Percentiles rank a stretch among this genome's conserved stretches.
Conservation (phyloP, 2,329 filamentous ascomycete species). For the Fusarium beomiforme region DNA sequence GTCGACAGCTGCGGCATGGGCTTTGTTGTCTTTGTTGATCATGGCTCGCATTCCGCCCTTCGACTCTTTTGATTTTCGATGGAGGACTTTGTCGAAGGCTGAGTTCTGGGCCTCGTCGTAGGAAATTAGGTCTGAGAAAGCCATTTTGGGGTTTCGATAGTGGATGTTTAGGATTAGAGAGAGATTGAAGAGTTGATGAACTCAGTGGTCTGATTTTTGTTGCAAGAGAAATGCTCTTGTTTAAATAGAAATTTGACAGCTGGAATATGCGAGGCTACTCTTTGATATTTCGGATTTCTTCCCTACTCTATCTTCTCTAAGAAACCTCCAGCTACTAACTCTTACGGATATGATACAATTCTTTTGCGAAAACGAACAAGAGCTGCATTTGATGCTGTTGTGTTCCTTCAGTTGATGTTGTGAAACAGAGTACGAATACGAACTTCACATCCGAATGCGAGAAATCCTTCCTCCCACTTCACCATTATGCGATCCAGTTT, state of each 20-base stretch:
- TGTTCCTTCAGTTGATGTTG: too few relatives aligned
- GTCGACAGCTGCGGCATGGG: conserved; percentile 80
- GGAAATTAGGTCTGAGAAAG: conserved; percentile 67
- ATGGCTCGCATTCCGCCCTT: conserved; percentile 80
- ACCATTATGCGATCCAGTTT: background rate
- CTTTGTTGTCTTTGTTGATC: conserved; percentile 77
- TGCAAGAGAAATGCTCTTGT: background rate
- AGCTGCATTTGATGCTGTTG: background rate
- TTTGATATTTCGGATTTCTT: conserved; percentile 3
- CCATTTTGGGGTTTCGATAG: conserved; percentile 20
- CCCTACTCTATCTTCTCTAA: background rate
- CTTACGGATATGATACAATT: background rate
- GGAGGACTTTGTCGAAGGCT: conserved; percentile 84
- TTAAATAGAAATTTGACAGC: conserved; percentile 17
- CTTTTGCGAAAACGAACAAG: conserved; percentile 35
- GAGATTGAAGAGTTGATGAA: rapidly evolving
- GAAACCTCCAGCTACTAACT: background rate
- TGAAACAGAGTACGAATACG: conserved; percentile 25
- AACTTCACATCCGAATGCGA: conserved; percentile 27
- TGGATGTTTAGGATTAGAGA: background rate
- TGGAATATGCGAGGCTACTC: background rate
- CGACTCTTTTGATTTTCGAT: conserved; percentile 72
- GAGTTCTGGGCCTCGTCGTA: conserved; percentile 85
- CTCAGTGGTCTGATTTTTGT: background rate
- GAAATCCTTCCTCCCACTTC: background rate